Conservation (phyloP, 371 early-diverging fungal species). For the Edhazardia aedis region DNA sequence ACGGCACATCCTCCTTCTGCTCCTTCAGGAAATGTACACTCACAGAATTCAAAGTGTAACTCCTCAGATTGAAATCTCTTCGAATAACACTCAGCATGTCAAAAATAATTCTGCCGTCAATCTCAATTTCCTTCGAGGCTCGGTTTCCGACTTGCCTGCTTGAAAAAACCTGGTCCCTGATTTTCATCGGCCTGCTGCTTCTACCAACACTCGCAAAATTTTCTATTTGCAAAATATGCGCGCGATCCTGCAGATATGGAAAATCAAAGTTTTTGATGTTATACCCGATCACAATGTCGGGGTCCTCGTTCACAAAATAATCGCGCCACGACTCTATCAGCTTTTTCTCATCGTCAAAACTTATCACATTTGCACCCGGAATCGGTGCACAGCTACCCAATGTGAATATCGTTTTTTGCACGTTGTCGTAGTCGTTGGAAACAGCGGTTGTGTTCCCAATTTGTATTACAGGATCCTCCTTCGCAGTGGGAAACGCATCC, state of each 20-base stretch:
- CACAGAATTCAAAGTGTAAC: conserved; percentile 86
- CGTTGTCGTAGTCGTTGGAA: conserved; percentile 54
- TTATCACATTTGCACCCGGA: conserved; percentile 64
- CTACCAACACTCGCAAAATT: conserved; percentile 67
- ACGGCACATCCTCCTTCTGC: conserved; percentile 97
- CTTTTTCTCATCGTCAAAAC: conserved; percentile 61
- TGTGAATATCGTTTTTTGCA: conserved; percentile 66
- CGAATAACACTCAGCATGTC: conserved; percentile 84
- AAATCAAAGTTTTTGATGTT: conserved; percentile 92
- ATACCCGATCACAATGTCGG: conserved; percentile 93
- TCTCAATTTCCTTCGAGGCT: conserved; percentile 65
- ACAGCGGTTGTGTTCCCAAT: conserved; percentile 61
- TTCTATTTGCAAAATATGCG: conserved; percentile 52
- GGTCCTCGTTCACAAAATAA: conserved; percentile 53
- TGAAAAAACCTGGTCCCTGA: not conserved
- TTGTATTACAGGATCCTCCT: conserved; percentile 88
- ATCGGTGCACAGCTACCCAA: conserved; percentile 66
- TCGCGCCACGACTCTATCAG: conserved; percentile 58
- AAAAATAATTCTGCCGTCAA: conserved; percentile 79
- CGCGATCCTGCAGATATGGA: conserved; percentile 80
- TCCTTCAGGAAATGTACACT: conserved; percentile 82
- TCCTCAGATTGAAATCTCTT: conserved; percentile 80
- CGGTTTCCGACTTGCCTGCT: conserved; percentile 56
- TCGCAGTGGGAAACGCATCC: conserved; percentile 79
- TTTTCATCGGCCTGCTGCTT: conserved; percentile 7